Conservation (phyloP, 1,139 yeast genomes). For the Suhomyces anneliseae region DNA sequence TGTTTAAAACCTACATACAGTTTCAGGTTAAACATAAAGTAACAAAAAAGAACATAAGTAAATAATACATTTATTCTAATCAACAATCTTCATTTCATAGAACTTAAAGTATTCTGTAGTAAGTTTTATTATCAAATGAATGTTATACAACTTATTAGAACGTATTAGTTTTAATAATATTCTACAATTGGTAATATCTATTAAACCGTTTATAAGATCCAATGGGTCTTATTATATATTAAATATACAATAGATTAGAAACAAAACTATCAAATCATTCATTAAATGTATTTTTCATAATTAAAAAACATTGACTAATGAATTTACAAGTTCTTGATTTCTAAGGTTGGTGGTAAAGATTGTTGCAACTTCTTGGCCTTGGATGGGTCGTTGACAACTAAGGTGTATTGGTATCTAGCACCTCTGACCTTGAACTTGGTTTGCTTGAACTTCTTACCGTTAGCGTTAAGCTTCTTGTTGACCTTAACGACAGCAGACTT, state of each 20-base stretch:
- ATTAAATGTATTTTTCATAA: constrained; percentile 7
- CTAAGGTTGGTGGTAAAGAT: constrained; percentile 95
- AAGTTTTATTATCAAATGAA: too few relatives aligned
- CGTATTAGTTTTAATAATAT: too few relatives aligned
- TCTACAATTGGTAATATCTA: background rate
- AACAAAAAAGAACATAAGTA: background rate
- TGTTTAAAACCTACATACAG: constrained; percentile 18
- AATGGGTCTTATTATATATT: constrained; percentile 13
- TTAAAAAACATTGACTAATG: constrained; percentile 4
- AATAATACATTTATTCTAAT: background rate
- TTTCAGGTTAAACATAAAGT: background rate
- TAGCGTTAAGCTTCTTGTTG: constrained; percentile 82
- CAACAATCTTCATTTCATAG: too few relatives aligned
- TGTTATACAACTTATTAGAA: too few relatives aligned
- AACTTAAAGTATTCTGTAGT: too few relatives aligned
- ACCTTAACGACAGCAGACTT: constrained; percentile 87
- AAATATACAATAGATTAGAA: constrained; percentile 14
- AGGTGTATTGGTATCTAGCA: constrained; percentile 90
- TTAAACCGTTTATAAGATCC: constrained; percentile 12
- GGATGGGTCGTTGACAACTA: constrained; percentile 93
- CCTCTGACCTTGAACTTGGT: constrained; percentile 99
- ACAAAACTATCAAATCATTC: constrained; percentile 10
- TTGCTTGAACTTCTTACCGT: constrained; percentile 86
- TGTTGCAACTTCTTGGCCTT: constrained; percentile 98
- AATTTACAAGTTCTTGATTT: constrained; percentile 64